Base-by-base conservation (phyloP, 2,329 filamentous ascomycete genomes). In the Fusarium sp. region DNA sequence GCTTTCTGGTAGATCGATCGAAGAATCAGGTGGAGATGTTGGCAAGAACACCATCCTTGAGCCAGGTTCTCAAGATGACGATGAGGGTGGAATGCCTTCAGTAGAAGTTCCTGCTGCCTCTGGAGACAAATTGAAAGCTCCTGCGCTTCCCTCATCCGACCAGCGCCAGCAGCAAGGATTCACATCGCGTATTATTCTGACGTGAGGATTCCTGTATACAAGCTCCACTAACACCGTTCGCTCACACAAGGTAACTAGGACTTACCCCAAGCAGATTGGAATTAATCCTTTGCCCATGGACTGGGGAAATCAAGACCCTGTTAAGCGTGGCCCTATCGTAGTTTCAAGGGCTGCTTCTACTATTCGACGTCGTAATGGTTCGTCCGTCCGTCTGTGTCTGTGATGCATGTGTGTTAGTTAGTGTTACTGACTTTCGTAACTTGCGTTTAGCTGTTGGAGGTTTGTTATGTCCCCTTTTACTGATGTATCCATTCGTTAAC, bases 201-300 rank as follows among this genome's bases (percentile, higher is more conserved):
- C 88, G 86, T 88, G 78, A 77, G 81, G 72, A 80, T 72, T 58
- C 44, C 47, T 25, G n/a, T 28, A 33, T 37, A 60, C 49, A 33
- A 57, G 21, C 35, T 54, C 43, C 40, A 54, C 38, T 66, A 60
- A 62, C 47, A 63, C 38, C 40, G 30, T 46, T 28, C 61, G 59
- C 64, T 72, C 53, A 77, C 60, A 46, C 40, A 37, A 43, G 37
- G 44, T 65, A 42, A 52, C 18, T 47, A 90, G 88, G 57, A 97
- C 95, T 10, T 98, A 98, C 82, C 96, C 96, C 33, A 95, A 94
- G 77, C 96, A 98, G 84, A 94, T 94, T 74, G 96, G 96, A 71
- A 96, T 98, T 82, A 94, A 97, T 74, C 95, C 96, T n/a, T 85
- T 98, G 58, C 90, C 91, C 28, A 90, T 98, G 87, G 88, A 93